phyloP scores from a whole-genome alignment of 2,329 filamentous ascomycete genomes.

The Onygenales sp. region DNA sequence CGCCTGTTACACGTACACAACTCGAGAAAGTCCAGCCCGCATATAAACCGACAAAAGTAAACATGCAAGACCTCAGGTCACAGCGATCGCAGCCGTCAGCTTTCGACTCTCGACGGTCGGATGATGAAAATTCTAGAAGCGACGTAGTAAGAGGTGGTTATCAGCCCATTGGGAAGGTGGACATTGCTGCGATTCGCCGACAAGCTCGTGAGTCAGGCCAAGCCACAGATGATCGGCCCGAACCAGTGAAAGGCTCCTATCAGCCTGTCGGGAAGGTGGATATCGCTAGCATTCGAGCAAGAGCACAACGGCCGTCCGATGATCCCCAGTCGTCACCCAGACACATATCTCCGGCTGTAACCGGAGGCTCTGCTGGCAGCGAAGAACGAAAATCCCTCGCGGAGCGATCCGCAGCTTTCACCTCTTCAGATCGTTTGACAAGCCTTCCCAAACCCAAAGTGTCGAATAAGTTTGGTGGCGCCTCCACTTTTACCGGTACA shows the following conservation, averaged over 20 bases:
- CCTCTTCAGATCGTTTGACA: slow-evolving; percentile 66
- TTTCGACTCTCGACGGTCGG: slow-evolving; percentile 37
- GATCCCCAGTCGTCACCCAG: slow-evolving; percentile 25
- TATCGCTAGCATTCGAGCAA: slow-evolving; percentile 84
- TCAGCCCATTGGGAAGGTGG: slow-evolving; percentile 93
- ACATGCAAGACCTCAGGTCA: slow-evolving; percentile 74
- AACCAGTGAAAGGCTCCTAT: slow-evolving; percentile 82
- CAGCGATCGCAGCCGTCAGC: slow-evolving; percentile 53
- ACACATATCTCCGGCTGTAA: slow-evolving; percentile 34
- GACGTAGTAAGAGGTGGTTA: slow-evolving; percentile 80
- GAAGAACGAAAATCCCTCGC: slow-evolving; percentile 55
- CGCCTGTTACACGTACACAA: slow-evolving; percentile 75
- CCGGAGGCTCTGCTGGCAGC: slow-evolving; percentile 34
- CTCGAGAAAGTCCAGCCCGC: slow-evolving; percentile 86
- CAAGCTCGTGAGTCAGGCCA: slow-evolving; percentile 53
- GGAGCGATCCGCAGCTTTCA: slow-evolving; percentile 69
- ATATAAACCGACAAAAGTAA: slow-evolving; percentile 92
- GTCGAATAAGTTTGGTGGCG: slow-evolving; percentile 73
- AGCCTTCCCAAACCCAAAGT: slow-evolving; percentile 91
- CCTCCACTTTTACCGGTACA: slow-evolving; percentile 69
- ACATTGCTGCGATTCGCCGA: slow-evolving; percentile 81
- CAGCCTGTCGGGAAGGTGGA: slow-evolving; percentile 95
- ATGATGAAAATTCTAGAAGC: slow-evolving; percentile 31
- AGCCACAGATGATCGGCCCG: slow-evolving; percentile 63
- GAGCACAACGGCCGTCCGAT: slow-evolving; percentile 48